Evolutionary conservation across 1,284 basidiomycete species (phyloP).

Genomic region (Marasmius oreades): DNA sequence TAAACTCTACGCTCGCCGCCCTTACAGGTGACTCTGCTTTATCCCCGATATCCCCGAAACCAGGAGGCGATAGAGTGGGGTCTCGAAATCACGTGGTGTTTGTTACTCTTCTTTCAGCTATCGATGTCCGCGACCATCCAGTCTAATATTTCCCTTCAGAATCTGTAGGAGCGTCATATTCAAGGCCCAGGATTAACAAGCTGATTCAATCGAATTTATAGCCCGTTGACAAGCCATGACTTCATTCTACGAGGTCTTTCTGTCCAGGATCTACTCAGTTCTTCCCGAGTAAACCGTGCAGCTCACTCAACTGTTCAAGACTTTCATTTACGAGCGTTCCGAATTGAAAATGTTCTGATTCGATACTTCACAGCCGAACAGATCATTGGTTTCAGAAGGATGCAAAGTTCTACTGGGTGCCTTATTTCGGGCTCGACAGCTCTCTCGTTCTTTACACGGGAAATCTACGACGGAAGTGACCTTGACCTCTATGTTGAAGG

Average conservation of each 20-base stretch:
- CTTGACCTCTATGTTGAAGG: slow-evolving; percentile 33
- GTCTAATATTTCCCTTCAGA: too few relatives aligned
- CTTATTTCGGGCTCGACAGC: slow-evolving; percentile 38
- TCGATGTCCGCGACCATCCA: too few relatives aligned
- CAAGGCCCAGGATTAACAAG: too few relatives aligned
- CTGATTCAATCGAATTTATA: too few relatives aligned
- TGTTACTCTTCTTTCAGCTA: too few relatives aligned
- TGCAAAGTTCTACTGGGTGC: slow-evolving; percentile 29
- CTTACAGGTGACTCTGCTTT: too few relatives aligned
- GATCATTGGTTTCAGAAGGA: slow-evolving; percentile 25
- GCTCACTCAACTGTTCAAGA: neutral
- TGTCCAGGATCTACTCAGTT: neutral
- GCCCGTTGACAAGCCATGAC: too few relatives aligned
- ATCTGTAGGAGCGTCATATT: too few relatives aligned
- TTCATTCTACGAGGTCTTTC: slow-evolving; percentile 1
- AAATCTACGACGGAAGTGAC: slow-evolving; percentile 29
- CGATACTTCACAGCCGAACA: slow-evolving; percentile 24
- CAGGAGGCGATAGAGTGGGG: too few relatives aligned
- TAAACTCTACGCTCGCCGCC: too few relatives aligned
- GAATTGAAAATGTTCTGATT: slow-evolving; percentile 18
- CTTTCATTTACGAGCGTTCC: slow-evolving; percentile 14
- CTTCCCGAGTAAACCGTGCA: neutral
- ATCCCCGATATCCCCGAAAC: too few relatives aligned
- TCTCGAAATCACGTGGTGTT: too few relatives aligned
- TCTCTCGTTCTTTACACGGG: slow-evolving; percentile 35